Evolutionary conservation across 2,329 filamentous ascomycete genomes (phyloP).

Genomic region (Lachnellula cervina): DNA sequence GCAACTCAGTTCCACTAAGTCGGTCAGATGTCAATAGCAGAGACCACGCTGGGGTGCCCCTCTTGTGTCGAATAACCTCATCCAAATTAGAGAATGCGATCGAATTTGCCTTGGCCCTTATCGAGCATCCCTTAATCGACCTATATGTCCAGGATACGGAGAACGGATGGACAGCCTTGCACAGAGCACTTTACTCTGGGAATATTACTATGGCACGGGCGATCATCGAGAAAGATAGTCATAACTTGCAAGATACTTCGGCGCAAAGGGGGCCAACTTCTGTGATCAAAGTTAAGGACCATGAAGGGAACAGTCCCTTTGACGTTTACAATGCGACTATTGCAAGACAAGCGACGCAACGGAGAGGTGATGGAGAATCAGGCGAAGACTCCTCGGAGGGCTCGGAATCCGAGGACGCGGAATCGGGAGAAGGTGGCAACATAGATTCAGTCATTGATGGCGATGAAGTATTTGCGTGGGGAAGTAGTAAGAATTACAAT

Average conservation of each 20-base stretch:
- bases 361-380: conserved; percentile 23
- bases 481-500: conserved; percentile 92
- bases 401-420: conserved; percentile 33
- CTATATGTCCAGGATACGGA: conserved; percentile 83
- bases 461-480: conserved; percentile 89
- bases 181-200: conserved; percentile 83
- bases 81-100: conserved; percentile 65
- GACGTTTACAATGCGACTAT: conserved; percentile 90
- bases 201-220: conserved; percentile 82
- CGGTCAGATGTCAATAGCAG: conserved; percentile 76
- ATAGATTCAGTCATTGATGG: conserved; percentile 44
- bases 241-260: conserved; percentile 53
- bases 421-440: not conserved
- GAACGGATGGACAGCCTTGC: conserved; percentile 93
- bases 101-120: conserved; percentile 70
- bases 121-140: conserved; percentile 79
- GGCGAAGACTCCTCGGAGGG: conserved; percentile 49
- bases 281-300: conserved; percentile 91
- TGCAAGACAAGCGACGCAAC: conserved; percentile 62
- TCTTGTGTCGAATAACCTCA: conserved; percentile 79
- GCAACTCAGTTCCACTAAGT: conserved; percentile 36
- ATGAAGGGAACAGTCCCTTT: conserved; percentile 90
- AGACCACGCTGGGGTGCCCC: conserved; percentile 74
- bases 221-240: conserved; percentile 70
- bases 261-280: conserved; percentile 58